These are phyloP conservation scores for Aureococcus anophagefferens DNA, from an alignment of 108 stramenopile species.

Conservation along the genomic window DNA sequence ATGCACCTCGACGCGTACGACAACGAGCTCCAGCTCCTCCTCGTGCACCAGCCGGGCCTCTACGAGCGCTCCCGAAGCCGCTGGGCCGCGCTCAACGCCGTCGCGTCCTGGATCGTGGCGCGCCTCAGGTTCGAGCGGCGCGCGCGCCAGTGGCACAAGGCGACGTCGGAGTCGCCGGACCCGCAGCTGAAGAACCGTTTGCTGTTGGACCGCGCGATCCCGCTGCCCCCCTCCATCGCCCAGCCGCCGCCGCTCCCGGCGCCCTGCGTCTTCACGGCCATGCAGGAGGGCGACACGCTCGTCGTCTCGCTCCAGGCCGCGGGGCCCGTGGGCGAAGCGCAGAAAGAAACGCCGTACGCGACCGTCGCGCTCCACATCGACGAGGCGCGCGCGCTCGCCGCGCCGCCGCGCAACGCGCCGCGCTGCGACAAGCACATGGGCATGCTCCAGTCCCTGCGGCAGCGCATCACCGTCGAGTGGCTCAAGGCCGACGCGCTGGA, in stretches of 20 bases:
- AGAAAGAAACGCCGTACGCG: not conserved
- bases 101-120: not conserved
- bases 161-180: not conserved
- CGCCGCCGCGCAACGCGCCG: too few relatives aligned
- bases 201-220: not conserved
- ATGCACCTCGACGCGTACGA: not conserved
- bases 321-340: not conserved
- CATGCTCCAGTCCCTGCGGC: not conserved
- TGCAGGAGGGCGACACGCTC: not conserved
- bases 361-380: not conserved
- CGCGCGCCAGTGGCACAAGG: too few relatives aligned
- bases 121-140: not conserved
- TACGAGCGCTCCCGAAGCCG: not conserved
- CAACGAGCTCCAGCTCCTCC: not conserved
- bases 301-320: not conserved
- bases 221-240: not conserved
- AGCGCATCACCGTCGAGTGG: not conserved
- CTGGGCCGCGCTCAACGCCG: not conserved
- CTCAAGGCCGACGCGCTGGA: too few relatives aligned
- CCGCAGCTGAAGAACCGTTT: not conserved
- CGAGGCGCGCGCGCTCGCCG: not conserved
- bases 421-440: too few relatives aligned
- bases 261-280: not conserved
- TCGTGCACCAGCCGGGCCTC: not conserved
- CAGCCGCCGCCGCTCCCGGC: not conserved